Evolutionary conservation across 73 alveolate genomes (phyloP).

Genomic region (Paramecium pentaurelia): DNA sequence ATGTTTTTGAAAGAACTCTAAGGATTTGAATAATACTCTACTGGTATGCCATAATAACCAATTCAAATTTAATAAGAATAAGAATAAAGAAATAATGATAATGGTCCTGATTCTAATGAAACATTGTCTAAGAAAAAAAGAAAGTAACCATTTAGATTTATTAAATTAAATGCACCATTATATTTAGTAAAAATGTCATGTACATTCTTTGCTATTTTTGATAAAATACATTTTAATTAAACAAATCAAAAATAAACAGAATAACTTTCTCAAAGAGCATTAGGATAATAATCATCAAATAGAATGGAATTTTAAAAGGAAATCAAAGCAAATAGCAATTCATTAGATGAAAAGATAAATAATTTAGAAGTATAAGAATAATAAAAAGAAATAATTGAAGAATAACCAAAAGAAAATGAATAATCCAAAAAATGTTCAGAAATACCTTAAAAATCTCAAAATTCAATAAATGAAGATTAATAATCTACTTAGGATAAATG

Average conservation of each 20-base stretch:
- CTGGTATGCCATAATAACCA: background rate
- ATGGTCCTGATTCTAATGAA: background rate
- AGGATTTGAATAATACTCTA: background rate
- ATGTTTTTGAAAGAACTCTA: background rate
- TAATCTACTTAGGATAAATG: conserved; percentile 1
- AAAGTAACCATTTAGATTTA: background rate
- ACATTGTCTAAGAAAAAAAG: background rate
- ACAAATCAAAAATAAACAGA: background rate
- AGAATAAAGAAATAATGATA: background rate
- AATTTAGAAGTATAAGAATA: background rate
- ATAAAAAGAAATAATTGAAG: background rate
- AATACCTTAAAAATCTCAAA: background rate
- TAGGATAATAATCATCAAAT: background rate
- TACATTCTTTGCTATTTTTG: conserved; percentile 36
- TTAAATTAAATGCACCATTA: background rate
- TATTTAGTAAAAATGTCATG: background rate
- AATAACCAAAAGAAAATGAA: background rate
- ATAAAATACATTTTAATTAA: background rate
- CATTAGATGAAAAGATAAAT: background rate
- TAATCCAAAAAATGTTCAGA: background rate
- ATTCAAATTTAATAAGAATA: background rate
- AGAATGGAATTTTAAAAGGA: conserved; percentile 1
- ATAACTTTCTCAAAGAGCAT: background rate
- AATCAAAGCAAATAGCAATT: background rate
- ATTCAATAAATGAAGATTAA: background rate